Base-by-base conservation (phyloP, 495 filamentous ascomycete genomes). In the Diplogelasinospora grovesii region DNA sequence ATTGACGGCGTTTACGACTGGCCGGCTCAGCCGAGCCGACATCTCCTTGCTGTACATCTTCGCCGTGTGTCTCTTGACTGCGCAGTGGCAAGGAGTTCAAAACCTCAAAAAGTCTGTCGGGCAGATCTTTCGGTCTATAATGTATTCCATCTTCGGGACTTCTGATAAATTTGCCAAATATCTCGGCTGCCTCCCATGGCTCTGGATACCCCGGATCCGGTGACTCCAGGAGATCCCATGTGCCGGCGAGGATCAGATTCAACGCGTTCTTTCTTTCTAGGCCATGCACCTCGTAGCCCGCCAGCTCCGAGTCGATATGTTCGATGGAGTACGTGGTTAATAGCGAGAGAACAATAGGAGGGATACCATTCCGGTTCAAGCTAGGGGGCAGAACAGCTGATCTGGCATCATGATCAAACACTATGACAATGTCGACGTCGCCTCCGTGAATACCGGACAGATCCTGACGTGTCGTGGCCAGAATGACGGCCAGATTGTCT, bases 261-360 rank as follows among this genome's bases (percentile, higher is more conserved):
- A 73, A 50, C 0, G 63, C 58, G 26, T 66, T 68, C 36, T 63
- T 64, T 9, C 59, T 48, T 38, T 70, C 66, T 2, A 68, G 7
- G 1, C 41, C 39, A 9, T 60, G 46, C 20, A 69, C 13, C 1
- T 50, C 47, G 6, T 57, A 44, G 1, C 50, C 36, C n/a, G n/a
- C n/a, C 8, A 70, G 41, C 16, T 61, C 49, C 39, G 63, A 48
- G 24, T 68, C 65, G 14, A 70, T 50, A 24, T 73, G 69, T 43
- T 73, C 68, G n/a, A 71, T 53, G 4, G 65, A 65, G 40, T 61
- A 59, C 5, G 46, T 52, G n/a, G 46, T 53, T 0, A 68, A 53
- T 13, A 71, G 47, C 1, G 48, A 45, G 21, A 73, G 46, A 3
- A 68, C 36, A 4, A 61, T 24, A 1, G 56, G 56, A 5, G 46